These are phyloP conservation scores for Vitis hybrid DNA, from an alignment of 177 flowering plant species.

Conservation along the genomic window DNA sequence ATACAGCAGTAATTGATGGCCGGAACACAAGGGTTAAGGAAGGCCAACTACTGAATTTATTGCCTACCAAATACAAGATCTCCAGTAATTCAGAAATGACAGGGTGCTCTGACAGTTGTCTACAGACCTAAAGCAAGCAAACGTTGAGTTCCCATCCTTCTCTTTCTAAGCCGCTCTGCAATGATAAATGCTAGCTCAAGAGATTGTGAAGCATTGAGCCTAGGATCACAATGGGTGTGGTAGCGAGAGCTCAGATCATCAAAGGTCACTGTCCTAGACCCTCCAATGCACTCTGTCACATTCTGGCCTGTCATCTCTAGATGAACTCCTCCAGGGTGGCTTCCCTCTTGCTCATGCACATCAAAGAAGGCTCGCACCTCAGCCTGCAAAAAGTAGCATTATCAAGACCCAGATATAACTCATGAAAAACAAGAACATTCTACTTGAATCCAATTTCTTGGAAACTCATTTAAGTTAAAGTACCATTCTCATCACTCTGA, in stretches of 20 bases:
- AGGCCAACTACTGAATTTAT: too few species aligned
- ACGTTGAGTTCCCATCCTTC: conserved; percentile 36
- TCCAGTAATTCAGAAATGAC: not conserved
- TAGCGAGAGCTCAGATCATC: conserved; percentile 55
- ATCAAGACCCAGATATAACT: not conserved
- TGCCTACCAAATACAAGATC: not conserved
- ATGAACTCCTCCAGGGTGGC: conserved; percentile 57
- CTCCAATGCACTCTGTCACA: conserved; percentile 63
- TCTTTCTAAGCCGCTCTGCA: conserved; percentile 51
- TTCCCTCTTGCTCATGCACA: conserved; percentile 66
- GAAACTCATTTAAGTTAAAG: too few species aligned
- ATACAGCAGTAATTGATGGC: too few species aligned
- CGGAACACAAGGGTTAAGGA: too few species aligned
- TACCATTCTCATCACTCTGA: too few species aligned
- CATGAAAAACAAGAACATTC: not conserved
- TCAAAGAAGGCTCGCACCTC: conserved; percentile 64
- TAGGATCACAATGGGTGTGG: conserved; percentile 61
- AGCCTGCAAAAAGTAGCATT: conserved; percentile 29
- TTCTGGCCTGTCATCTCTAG: conserved; percentile 63
- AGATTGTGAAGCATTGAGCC: conserved; percentile 62
- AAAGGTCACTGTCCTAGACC: conserved; percentile 48
- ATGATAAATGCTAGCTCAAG: conserved; percentile 54
- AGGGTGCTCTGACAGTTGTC: too few species aligned
- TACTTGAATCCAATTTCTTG: not conserved
- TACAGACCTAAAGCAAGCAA: conserved; percentile 11